These are phyloP conservation scores for Chalciporus piperatus DNA, from an alignment of 768 basidiomycete species.

Conservation along the genomic window DNA sequence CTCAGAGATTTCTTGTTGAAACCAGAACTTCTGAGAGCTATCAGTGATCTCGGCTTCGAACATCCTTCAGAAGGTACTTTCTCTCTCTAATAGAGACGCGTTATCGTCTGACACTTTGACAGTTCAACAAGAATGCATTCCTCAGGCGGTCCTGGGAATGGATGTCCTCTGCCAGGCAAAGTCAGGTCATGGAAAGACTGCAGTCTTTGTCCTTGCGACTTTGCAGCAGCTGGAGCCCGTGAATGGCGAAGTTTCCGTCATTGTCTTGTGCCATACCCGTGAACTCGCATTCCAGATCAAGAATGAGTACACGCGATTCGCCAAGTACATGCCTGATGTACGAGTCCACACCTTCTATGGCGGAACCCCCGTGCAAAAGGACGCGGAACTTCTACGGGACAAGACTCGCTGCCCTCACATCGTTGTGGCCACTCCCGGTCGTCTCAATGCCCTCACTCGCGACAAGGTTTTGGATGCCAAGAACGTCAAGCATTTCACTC, in stretches of 20 bases:
- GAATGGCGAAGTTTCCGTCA: slow-evolving; percentile 95
- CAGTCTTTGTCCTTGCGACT: slow-evolving; percentile 97
- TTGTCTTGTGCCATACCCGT: slow-evolving; percentile 98
- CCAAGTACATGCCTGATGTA: slow-evolving; percentile 99
- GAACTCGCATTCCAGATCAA: slow-evolving; percentile 99
- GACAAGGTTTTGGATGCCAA: slow-evolving; percentile 95
- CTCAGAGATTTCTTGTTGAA: slow-evolving; percentile 94
- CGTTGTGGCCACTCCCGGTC: slow-evolving; percentile 96
- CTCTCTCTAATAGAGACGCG: not conserved
- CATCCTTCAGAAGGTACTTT: slow-evolving; percentile 94
- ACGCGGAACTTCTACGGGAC: slow-evolving; percentile 90
- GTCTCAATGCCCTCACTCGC: slow-evolving; percentile 90
- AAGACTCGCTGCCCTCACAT: slow-evolving; percentile 98
- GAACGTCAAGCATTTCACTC: slow-evolving; percentile 97
- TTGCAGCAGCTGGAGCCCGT: slow-evolving; percentile 98
- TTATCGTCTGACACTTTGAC: slow-evolving; percentile 5
- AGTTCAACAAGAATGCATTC: slow-evolving; percentile 99
- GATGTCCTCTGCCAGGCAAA: slow-evolving; percentile 99
- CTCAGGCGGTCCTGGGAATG: slow-evolving; percentile 98
- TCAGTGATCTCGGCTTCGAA: slow-evolving; percentile 98
- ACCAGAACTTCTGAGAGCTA: slow-evolving; percentile 93
- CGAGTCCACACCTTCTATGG: slow-evolving; percentile 98
- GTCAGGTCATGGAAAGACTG: slow-evolving; percentile 98
- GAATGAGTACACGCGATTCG: slow-evolving; percentile 99
- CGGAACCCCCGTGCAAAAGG: slow-evolving; percentile 91